Evolutionary conservation across 2,329 filamentous ascomycete species (phyloP).

Genomic region (Penicillium sp.): DNA sequence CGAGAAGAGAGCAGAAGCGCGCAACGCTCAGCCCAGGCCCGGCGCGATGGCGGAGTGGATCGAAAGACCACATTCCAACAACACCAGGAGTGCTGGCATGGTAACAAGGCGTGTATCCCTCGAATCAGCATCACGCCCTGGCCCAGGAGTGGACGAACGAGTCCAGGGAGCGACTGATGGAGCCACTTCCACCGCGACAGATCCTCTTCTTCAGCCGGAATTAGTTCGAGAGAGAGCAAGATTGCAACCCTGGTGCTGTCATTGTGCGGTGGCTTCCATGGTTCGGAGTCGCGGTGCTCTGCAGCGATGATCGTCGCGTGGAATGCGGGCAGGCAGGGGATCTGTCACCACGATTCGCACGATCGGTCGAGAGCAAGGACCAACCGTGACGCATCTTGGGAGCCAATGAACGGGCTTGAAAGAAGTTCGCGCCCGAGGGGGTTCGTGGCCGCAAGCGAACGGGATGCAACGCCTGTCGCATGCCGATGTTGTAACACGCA

Average conservation of each 20-base stretch:
- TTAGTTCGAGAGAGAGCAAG: background rate
- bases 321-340: slow-evolving; percentile 18
- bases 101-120: slow-evolving; percentile 24
- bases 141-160: slow-evolving; percentile 3
- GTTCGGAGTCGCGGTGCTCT: slow-evolving; percentile 9
- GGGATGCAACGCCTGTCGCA: slow-evolving; percentile 13
- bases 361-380: slow-evolving; percentile 6
- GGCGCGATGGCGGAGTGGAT: slow-evolving; percentile 1
- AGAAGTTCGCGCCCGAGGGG: background rate
- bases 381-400: slow-evolving; percentile 1
- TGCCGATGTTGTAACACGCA: slow-evolving; percentile 10
- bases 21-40: too few relatives aligned
- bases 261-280: slow-evolving; percentile 17
- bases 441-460: slow-evolving; percentile 4
- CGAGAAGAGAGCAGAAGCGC: background rate
- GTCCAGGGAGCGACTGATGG: slow-evolving; percentile 8
- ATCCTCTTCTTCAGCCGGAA: background rate
- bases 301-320: slow-evolving; percentile 13
- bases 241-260: slow-evolving; percentile 16
- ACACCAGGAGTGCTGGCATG: slow-evolving; percentile 23
- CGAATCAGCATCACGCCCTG: slow-evolving; percentile 14
- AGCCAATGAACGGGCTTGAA: background rate
- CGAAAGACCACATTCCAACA: slow-evolving; percentile 20
- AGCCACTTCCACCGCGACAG: background rate
- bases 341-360: slow-evolving; percentile 13